These are phyloP conservation scores for Aspergillus bertholletiae DNA, from an alignment of 495 filamentous ascomycete genomes.

Conservation along the genomic window DNA sequence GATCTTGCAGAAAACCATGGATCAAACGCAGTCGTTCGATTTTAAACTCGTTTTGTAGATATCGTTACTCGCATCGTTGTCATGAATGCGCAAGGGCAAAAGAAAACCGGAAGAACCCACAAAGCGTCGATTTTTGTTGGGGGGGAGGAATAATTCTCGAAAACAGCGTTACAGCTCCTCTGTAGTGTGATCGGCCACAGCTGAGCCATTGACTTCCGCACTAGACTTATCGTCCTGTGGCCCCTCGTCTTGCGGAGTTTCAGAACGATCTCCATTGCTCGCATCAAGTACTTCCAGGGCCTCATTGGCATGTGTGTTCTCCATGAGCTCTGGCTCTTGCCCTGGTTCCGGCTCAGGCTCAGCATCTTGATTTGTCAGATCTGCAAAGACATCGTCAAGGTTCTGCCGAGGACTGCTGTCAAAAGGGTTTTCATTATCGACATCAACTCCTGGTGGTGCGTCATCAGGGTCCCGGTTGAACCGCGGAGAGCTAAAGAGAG, in stretches of 20 bases:
- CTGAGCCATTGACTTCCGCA: slow-evolving; percentile 11
- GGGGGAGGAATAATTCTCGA: background rate
- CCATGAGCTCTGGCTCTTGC: slow-evolving; percentile 31
- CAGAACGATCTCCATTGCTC: slow-evolving; percentile 30
- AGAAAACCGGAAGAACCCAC: background rate
- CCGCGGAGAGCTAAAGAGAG: slow-evolving; percentile 40
- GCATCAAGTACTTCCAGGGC: slow-evolving; percentile 43
- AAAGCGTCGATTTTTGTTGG: background rate
- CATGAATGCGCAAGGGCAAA: background rate
- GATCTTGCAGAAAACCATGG: background rate
- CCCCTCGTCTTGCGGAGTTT: slow-evolving; percentile 14
- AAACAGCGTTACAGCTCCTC: slow-evolving; percentile 7
- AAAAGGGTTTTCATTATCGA: slow-evolving; percentile 25
- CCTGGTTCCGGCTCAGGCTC: slow-evolving; percentile 28
- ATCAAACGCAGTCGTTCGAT: background rate
- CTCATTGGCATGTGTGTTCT: slow-evolving; percentile 45
- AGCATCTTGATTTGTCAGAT: slow-evolving; percentile 44
- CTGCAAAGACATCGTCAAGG: slow-evolving; percentile 46
- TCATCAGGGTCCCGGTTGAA: slow-evolving; percentile 31
- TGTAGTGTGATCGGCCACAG: slow-evolving; percentile 7
- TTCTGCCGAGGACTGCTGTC: slow-evolving; percentile 43
- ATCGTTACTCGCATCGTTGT: background rate
- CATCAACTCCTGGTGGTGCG: slow-evolving; percentile 19
- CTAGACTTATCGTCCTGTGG: slow-evolving; percentile 8
- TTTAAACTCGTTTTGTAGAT: background rate